Evolutionary conservation across 2,329 filamentous ascomycete genomes (phyloP).

Genomic region (Fusarium oxysporum): DNA sequence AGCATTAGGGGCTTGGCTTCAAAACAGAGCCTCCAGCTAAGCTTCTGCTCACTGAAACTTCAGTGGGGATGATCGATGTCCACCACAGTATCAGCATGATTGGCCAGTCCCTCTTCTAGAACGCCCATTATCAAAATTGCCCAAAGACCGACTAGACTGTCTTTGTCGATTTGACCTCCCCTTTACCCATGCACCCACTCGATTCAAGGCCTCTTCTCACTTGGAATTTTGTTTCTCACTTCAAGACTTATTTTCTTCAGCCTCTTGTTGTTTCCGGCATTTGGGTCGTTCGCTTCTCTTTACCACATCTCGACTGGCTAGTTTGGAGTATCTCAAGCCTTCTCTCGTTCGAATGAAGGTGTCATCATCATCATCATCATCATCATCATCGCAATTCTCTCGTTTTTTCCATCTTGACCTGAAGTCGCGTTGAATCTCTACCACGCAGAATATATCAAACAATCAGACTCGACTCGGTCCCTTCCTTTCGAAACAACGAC

Average conservation of each 20-base stretch:
- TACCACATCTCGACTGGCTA: background rate
- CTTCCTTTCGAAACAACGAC: background rate
- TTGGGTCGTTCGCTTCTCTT: background rate
- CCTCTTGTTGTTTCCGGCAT: background rate
- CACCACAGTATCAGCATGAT: background rate
- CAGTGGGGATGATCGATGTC: background rate
- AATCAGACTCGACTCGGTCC: background rate
- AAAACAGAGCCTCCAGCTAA: slow-evolving; percentile 25
- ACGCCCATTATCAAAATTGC: slow-evolving; percentile 13
- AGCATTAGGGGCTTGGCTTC: slow-evolving; percentile 17
- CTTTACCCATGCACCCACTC: slow-evolving; percentile 30
- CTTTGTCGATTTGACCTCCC: slow-evolving; percentile 17
- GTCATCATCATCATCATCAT: slow-evolving; percentile 6
- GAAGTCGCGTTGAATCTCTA: slow-evolving; percentile 9
- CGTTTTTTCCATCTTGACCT: background rate
- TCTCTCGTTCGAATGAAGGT: slow-evolving; percentile 11
- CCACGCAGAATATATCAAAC: background rate
- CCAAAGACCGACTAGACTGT: background rate
- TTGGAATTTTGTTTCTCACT: slow-evolving; percentile 27
- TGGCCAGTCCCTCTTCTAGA: slow-evolving; percentile 30
- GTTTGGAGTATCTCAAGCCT: background rate
- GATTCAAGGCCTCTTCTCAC: slow-evolving; percentile 15
- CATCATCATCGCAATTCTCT: slow-evolving; percentile 5
- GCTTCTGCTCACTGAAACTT: slow-evolving; percentile 26
- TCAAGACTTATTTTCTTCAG: background rate